Conservation (phyloP, 2,329 filamentous ascomycete species). For the Aspergillaceae sp. region DNA sequence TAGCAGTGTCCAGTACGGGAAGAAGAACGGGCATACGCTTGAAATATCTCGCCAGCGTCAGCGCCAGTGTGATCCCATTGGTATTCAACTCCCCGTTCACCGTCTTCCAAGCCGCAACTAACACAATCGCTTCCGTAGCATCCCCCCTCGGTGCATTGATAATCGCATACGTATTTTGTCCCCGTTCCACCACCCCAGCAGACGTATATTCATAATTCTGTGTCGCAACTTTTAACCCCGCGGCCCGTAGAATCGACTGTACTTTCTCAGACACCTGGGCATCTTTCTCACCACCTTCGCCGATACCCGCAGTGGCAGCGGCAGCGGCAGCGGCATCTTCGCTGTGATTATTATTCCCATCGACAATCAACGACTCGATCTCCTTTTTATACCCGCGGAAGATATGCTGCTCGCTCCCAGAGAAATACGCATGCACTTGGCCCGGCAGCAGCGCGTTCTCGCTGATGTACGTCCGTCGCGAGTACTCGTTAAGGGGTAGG, state of each 20-base stretch:
- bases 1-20: conserved; percentile 4
- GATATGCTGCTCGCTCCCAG: conserved; percentile 89
- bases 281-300: conserved; percentile 22
- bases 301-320: background rate
- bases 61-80: conserved; percentile 75
- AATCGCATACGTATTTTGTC: conserved; percentile 89
- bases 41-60: conserved; percentile 89
- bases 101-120: conserved; percentile 83
- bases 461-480: conserved; percentile 86
- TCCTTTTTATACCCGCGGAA: conserved; percentile 86
- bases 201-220: conserved; percentile 83
- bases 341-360: too few relatives aligned
- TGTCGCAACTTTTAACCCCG: conserved; percentile 76
- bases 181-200: conserved; percentile 62
- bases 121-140: conserved; percentile 91
- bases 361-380: conserved; percentile 47
- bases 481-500: conserved; percentile 83
- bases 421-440: conserved; percentile 96
- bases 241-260: conserved; percentile 63
- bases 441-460: conserved; percentile 93
- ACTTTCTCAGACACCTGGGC: conserved; percentile 57
- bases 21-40: conserved; percentile 50
- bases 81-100: conserved; percentile 69
- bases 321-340: too few relatives aligned
- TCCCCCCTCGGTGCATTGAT: conserved; percentile 89